Base-by-base conservation (phyloP, 805 yeast species). In the Sugiyamaella qingdaonensis region DNA sequence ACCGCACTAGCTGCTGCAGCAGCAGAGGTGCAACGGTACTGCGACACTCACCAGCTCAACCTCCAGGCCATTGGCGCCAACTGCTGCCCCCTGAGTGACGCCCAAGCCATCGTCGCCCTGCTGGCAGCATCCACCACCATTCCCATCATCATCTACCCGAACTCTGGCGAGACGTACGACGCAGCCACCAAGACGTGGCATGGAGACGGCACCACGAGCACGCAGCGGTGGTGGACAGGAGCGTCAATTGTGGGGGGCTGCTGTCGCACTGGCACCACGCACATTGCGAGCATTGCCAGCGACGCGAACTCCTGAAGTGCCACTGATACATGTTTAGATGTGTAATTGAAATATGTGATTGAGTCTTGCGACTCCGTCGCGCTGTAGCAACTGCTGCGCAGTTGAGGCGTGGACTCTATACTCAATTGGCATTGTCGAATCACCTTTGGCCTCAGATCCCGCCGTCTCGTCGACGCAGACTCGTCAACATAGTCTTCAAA, bases 161-260 rank as follows among this genome's bases (percentile, higher is more conserved):
- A 88, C 67, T 80, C 87, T 44, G 94, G 94, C 1, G 89, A 84
- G 62, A 65, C 72, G 8, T 85, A 83, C 63, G 81, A 82, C 59
- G 78, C 76, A 32, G 58, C 60, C 7, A 70, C 71, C 10, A 74
- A 78, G 54, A 60, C 53, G 7, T 80, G 84, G 83, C 46, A 56
- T 53, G 8, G 49, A 57, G 14, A 56, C 16, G 19, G 29, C 44
- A 35, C 18, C 14, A 4, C 13, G 16, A 4, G 14, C 16, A 9
- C 39, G 8, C 7, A 21, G 4, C 24, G 11, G 19, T 39, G 43
- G 43, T 34, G 37, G 37, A 39, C 11, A 39, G 43, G 43, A 7
- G 43, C 43, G 43, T 14, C 21, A 7, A 39, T 39, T 7, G 24
- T 39, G 19, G 43, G 43, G 9, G 43, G 43, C 2, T 39, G 43